phyloP scores from a whole-genome alignment of 2,329 filamentous ascomycete species.

The Hypoxylon sp. region DNA sequence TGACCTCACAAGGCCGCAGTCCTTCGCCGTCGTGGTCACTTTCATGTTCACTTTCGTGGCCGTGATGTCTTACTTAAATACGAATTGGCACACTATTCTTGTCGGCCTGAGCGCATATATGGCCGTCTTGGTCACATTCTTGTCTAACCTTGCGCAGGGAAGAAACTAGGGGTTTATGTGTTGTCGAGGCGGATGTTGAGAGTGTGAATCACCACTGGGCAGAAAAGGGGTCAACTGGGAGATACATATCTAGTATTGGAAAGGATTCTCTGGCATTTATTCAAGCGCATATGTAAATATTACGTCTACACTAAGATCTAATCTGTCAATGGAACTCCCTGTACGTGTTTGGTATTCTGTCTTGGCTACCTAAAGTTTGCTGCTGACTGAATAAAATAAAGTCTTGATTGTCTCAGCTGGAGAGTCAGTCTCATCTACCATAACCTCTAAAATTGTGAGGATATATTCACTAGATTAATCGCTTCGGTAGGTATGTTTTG shows the following conservation, averaged over 20 bases:
- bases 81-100: conserved; percentile 28
- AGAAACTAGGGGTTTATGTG: neutral
- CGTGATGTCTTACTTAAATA: neutral
- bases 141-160: conserved; percentile 22
- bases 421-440: too few relatives aligned
- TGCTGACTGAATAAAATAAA: too few relatives aligned
- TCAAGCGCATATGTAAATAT: neutral
- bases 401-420: too few relatives aligned
- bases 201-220: neutral
- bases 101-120: conserved; percentile 31
- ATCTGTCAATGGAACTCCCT: too few relatives aligned
- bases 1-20: neutral
- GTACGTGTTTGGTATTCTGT: too few relatives aligned
- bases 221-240: neutral
- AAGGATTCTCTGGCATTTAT: neutral
- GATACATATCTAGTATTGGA: neutral
- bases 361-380: too few relatives aligned
- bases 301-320: neutral
- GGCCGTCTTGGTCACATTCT: conserved; percentile 24
- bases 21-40: conserved; percentile 10
- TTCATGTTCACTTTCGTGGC: conserved; percentile 23
- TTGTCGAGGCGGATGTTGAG: neutral
- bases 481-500: neutral
- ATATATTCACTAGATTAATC: neutral
- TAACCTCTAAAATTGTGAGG: neutral